A percentile compares a stretch with the other conserved stretches of the same genome.
These are phyloP conservation scores for Salvia splendens DNA, from an alignment of 257 asterid species.

Conservation along the genomic window DNA sequence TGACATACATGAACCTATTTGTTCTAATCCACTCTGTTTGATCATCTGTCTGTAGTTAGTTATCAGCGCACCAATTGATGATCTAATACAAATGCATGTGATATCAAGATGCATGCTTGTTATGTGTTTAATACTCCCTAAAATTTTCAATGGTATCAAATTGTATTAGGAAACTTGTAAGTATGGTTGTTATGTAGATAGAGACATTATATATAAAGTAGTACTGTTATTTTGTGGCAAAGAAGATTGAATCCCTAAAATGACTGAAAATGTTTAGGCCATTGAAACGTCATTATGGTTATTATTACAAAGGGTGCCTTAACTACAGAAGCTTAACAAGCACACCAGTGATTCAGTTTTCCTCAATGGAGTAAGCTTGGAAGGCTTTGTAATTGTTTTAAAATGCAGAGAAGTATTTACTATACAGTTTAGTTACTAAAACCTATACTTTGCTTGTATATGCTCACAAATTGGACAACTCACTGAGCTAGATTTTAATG, in stretches of 20 bases:
- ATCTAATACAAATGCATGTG: not conserved
- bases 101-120: constrained; percentile 15
- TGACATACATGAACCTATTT: not conserved
- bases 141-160: too few species aligned
- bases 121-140: not conserved
- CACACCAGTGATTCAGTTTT: not conserved
- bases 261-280: not conserved
- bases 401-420: not conserved
- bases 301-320: not conserved
- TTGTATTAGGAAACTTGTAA: constrained; percentile 1
- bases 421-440: too few species aligned
- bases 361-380: not conserved
- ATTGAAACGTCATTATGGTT: not conserved
- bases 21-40: not conserved
- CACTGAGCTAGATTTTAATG: not conserved
- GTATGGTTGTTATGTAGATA: not conserved
- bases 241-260: too few species aligned
- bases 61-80: not conserved
- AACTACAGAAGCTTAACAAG: not conserved
- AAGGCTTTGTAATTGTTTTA: not conserved
- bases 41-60: not conserved
- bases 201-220: not conserved
- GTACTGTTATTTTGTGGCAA: too few species aligned
- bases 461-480: too few species aligned
- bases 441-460: too few species aligned